Evolutionary conservation across 805 yeast genomes (phyloP), one percentile per base, ranked within the genome.

Genomic region (Myxozyma monticola): DNA sequence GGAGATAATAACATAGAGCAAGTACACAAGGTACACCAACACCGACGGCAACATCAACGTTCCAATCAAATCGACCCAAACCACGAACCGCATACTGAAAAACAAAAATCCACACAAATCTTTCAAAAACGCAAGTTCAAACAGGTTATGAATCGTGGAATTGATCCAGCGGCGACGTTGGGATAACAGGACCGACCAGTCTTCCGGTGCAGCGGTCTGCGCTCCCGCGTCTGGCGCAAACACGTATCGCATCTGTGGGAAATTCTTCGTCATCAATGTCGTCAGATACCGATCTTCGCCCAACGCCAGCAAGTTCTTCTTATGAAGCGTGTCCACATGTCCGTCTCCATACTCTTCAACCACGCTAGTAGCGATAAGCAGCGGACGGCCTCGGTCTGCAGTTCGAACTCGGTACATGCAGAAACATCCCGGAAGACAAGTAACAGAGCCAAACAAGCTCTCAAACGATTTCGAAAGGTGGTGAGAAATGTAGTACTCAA

Each of bases 391-490:
- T 57, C 77, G 75, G 57, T 79, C 77, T 15, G 68, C 67, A 2
- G 72, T 68, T n/a, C 71, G 60, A 21, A 71, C 49, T 43, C 84
- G 68, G 63, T 79, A 80, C 71, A 80, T 71, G 18, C 76, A 72
- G 70, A 80, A 80, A 69, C 85, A 80, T n/a, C 85, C 85, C 0
- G 85, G 85, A 54, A 80, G 72, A 71, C 85, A 80, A 4, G 84
- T 80, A 17, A 80, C 83, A 54, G 80, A 75, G 28, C 84, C 84
- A 60, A 80, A 80, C 36, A 79, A 71, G 18, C 80, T 73, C 66
- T 80, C 85, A 60, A 80, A 80, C 0, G 83, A 82, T 63, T 80
- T 80, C 22, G 84, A 77, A 61, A 79, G 75, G 64, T 80, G 83
- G 62, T 80, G 85, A 22, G 83, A 78, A 60, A 80, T 79, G 62